Percentiles rank a stretch among this genome's conserved stretches.
Conservation (phyloP, 257 asterid species). For the Nicotiana obtusifolia region DNA sequence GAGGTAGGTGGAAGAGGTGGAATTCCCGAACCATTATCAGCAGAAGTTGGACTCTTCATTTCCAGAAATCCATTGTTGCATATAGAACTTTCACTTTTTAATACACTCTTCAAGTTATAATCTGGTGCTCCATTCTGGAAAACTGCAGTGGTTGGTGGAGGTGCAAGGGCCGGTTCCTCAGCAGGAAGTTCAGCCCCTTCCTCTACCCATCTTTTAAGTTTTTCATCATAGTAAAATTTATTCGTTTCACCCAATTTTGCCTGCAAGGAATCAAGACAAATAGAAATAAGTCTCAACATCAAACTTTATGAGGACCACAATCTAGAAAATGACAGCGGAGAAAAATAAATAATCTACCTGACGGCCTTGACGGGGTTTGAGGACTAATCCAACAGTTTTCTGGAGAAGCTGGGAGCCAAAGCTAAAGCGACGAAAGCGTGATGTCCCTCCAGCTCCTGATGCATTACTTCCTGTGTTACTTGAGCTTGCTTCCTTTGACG, state of each 20-base stretch:
- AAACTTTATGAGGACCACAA: neutral
- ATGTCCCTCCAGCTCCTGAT: constrained; percentile 28
- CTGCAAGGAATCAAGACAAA: constrained; percentile 27
- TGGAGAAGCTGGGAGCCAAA: constrained; percentile 38
- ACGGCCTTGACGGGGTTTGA: constrained; percentile 36
- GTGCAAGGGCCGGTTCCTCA: constrained; percentile 64
- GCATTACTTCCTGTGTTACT: constrained; percentile 40
- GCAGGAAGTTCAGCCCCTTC: constrained; percentile 78
- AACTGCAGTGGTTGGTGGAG: constrained; percentile 70
- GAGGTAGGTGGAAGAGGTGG: constrained; percentile 97
- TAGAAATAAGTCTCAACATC: neutral
- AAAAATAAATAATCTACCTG: constrained; percentile 23
- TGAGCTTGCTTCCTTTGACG: constrained; percentile 59
- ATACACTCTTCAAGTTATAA: constrained; percentile 58
- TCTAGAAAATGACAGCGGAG: neutral
- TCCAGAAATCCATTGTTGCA: constrained; percentile 50
- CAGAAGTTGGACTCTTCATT: constrained; percentile 40
- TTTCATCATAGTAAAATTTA: constrained; percentile 82
- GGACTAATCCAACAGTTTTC: constrained; percentile 39
- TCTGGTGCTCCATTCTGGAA: constrained; percentile 79
- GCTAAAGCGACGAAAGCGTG: constrained; percentile 14
- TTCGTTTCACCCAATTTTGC: constrained; percentile 90
- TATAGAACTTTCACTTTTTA: constrained; percentile 47
- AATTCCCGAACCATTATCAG: constrained; percentile 65
- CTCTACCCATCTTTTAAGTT: constrained; percentile 97